These are phyloP conservation scores for Haematococcus lacustris DNA, from an alignment of 139 green algal genomes.

Conservation along the genomic window DNA sequence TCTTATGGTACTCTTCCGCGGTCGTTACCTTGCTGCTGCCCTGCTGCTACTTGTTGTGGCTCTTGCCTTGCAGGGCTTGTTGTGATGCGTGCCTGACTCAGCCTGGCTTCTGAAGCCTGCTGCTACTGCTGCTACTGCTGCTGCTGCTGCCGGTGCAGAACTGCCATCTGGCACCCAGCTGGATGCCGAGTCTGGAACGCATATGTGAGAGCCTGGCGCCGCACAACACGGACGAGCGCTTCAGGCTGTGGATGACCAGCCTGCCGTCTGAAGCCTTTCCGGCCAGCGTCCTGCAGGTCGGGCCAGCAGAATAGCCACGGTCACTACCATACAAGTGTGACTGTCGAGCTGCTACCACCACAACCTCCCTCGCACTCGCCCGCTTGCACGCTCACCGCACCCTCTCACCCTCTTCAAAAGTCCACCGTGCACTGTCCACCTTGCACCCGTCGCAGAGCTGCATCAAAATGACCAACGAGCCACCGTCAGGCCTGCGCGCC, in stretches of 20 bases:
- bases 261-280: conserved; percentile 44
- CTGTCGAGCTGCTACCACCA: too few relatives aligned
- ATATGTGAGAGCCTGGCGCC: conserved; percentile 48
- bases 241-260: conserved; percentile 51
- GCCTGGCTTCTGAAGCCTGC: conserved; percentile 2
- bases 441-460: too few relatives aligned
- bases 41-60: too few relatives aligned
- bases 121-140: conserved; percentile 29
- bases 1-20: too few relatives aligned
- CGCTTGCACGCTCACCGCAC: too few relatives aligned
- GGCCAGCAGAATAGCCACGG: too few relatives aligned
- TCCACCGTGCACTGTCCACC: too few relatives aligned
- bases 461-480: conserved; percentile 38
- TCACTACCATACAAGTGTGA: conserved; percentile 36
- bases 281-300: conserved; percentile 37
- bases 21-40: too few relatives aligned
- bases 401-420: too few relatives aligned
- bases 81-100: too few relatives aligned
- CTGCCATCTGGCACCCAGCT: conserved; percentile 68
- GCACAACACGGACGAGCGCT: conserved; percentile 42
- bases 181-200: conserved; percentile 66
- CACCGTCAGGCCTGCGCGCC: conserved; percentile 39
- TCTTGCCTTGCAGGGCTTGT: too few relatives aligned
- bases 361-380: too few relatives aligned
- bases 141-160: conserved; percentile 31